These are phyloP conservation scores for Eucalyptus viminalis DNA, from an alignment of 345 rosid genomes.

Conservation along the genomic window DNA sequence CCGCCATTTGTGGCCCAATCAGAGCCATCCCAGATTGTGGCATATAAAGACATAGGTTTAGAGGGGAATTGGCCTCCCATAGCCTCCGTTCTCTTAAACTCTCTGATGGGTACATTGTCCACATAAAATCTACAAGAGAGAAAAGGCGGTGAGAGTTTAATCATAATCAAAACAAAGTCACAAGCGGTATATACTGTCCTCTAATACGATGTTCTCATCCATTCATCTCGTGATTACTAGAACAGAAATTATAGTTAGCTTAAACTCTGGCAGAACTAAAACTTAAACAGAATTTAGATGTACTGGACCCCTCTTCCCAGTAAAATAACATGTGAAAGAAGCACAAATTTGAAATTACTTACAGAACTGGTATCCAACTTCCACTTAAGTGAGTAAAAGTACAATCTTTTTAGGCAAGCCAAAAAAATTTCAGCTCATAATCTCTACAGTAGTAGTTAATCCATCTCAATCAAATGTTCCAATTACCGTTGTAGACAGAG, in stretches of 20 bases:
- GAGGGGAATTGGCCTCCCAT: slow-evolving; percentile 92
- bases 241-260: not conserved
- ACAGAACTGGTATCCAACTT: not conserved
- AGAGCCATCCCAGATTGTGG: slow-evolving; percentile 97
- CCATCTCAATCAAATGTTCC: not conserved
- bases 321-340: not conserved
- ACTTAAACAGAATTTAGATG: not conserved
- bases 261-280: not conserved
- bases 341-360: not conserved
- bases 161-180: not conserved
- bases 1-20: slow-evolving; percentile 98
- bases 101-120: slow-evolving; percentile 70
- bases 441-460: not conserved
- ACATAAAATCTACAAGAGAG: slow-evolving; percentile 55
- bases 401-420: not conserved
- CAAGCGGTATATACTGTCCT: not conserved
- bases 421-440: not conserved
- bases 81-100: slow-evolving; percentile 45
- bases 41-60: slow-evolving; percentile 91
- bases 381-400: not conserved
- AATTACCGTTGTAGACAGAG: not conserved
- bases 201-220: not conserved
- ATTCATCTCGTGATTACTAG: not conserved
- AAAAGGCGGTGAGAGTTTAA: not conserved
- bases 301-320: not conserved